phyloP scores from a whole-genome alignment of 2,329 filamentous ascomycete genomes.

The Pestalotiopsis sp. region DNA sequence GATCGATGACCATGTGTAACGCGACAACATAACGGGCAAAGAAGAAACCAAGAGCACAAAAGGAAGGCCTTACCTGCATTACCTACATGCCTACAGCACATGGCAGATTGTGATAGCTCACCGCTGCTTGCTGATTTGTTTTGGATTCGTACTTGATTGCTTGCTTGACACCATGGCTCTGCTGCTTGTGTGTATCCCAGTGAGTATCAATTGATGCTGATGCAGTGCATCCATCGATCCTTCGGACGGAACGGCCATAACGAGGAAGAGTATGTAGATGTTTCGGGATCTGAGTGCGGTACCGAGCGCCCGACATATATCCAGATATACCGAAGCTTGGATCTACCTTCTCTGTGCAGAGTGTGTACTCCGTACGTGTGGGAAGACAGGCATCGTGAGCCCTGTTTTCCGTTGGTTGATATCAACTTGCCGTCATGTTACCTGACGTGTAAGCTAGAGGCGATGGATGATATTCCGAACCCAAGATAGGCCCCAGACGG shows the following conservation, averaged over 20 bases:
- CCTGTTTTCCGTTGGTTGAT: not conserved
- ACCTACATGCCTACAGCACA: not conserved
- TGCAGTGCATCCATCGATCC: not conserved
- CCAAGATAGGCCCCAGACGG: not conserved
- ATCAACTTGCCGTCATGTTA: not conserved
- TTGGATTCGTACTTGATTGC: not conserved
- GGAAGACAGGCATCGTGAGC: not conserved
- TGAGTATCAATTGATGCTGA: not conserved
- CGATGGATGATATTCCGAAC: not conserved
- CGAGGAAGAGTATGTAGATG: not conserved
- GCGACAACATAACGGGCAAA: not conserved
- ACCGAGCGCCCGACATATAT: not conserved
- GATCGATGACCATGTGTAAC: not conserved
- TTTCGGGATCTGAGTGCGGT: not conserved
- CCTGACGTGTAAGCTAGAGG: not conserved
- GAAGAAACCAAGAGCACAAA: not conserved
- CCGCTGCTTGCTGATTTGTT: conserved; percentile 1
- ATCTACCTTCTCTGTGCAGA: not conserved
- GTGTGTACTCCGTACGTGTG: not conserved
- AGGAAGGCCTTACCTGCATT: not conserved
- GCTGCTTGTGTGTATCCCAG: not conserved
- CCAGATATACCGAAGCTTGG: not conserved
- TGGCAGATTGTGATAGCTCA: conserved; percentile 6
- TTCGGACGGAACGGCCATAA: not conserved
- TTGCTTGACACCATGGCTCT: not conserved